phyloP scores from a whole-genome alignment of 192 early-diverging fungal genomes.

The Pilobolus umbonatus region DNA sequence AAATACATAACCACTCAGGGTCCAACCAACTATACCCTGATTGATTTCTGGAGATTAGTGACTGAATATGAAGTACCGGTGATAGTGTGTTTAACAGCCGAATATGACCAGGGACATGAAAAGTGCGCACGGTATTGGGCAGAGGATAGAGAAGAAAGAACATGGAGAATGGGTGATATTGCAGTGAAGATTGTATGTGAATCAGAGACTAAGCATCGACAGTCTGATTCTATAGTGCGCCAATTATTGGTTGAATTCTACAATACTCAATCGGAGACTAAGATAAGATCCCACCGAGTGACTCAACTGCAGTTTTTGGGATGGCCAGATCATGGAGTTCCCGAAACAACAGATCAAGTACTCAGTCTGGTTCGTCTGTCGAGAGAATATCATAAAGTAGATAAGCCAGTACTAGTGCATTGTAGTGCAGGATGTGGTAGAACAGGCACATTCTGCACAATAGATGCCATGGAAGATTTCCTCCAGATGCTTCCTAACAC shows the following conservation, averaged over 20 bases:
- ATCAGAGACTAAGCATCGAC: neutral
- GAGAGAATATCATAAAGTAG: slow-evolving; percentile 3
- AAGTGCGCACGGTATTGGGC: slow-evolving; percentile 95
- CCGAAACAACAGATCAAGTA: slow-evolving; percentile 50
- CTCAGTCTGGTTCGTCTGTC: slow-evolving; percentile 40
- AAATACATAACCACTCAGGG: slow-evolving; percentile 89
- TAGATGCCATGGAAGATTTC: slow-evolving; percentile 23
- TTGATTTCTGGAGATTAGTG: slow-evolving; percentile 91
- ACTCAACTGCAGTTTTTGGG: slow-evolving; percentile 72
- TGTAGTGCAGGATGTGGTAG: slow-evolving; percentile 86
- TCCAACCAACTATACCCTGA: slow-evolving; percentile 66
- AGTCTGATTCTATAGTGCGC: neutral
- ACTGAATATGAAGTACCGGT: slow-evolving; percentile 70
- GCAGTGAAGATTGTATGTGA: neutral
- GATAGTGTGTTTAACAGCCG: slow-evolving; percentile 85
- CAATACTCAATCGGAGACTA: neutral
- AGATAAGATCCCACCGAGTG: slow-evolving; percentile 25
- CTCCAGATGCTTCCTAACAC: neutral
- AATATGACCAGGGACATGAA: slow-evolving; percentile 59
- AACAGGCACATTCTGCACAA: slow-evolving; percentile 77
- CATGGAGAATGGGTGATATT: neutral
- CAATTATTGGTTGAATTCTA: neutral
- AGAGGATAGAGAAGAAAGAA: slow-evolving; percentile 21
- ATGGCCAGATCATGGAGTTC: slow-evolving; percentile 83
- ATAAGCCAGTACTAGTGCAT: slow-evolving; percentile 68